These are phyloP conservation scores for Fusarium sp. DNA, from an alignment of 2,329 filamentous ascomycete species.

Conservation along the genomic window DNA sequence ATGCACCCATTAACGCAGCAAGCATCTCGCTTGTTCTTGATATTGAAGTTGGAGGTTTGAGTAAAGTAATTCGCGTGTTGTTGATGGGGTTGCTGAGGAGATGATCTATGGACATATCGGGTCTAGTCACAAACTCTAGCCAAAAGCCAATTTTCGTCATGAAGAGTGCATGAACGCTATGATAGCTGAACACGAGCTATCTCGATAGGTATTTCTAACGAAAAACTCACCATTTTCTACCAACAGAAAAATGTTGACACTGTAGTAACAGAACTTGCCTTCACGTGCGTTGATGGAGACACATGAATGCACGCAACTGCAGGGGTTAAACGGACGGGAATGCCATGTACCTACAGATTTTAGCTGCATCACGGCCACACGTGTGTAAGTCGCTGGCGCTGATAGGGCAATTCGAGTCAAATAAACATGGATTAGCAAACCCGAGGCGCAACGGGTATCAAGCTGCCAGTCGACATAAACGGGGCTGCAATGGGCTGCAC, in stretches of 20 bases:
- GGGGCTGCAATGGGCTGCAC: constrained; percentile 17
- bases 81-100: constrained; percentile 23
- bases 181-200: background rate
- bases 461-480: constrained; percentile 3
- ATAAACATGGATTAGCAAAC: constrained; percentile 1
- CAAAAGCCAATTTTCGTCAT: constrained; percentile 23
- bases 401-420: constrained; percentile 38
- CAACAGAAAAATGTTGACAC: background rate
- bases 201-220: background rate
- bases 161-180: background rate
- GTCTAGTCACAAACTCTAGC: constrained; percentile 25
- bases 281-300: constrained; percentile 32
- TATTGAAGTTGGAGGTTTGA: constrained; percentile 11
- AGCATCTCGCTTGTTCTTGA: constrained; percentile 7
- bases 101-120: constrained; percentile 23
- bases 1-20: constrained; percentile 2
- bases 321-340: constrained; percentile 21
- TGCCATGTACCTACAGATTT: constrained; percentile 32
- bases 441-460: constrained; percentile 12
- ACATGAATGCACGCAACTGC: constrained; percentile 32
- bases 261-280: constrained; percentile 1
- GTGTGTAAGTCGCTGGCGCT: constrained; percentile 30
- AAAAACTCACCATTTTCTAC: background rate
- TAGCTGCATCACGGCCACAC: constrained; percentile 26
- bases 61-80: constrained; percentile 1